phyloP scores from a whole-genome alignment of 2,329 filamentous ascomycete genomes.

The Ophiostoma himal-ulmi region DNA sequence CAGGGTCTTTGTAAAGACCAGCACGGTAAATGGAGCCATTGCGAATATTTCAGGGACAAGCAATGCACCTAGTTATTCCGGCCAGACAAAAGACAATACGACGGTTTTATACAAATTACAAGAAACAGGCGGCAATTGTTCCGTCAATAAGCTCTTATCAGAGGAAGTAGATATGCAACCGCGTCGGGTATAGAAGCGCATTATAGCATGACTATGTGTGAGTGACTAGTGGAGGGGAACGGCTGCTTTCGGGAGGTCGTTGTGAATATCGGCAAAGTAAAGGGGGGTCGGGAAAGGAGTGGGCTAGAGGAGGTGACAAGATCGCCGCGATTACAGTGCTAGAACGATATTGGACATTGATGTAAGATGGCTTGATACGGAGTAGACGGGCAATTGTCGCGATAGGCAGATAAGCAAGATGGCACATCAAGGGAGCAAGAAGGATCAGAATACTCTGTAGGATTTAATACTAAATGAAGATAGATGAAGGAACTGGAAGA shows the following conservation, averaged over 20 bases:
- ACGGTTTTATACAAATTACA: neutral
- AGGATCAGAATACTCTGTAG: neutral
- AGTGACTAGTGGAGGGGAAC: neutral
- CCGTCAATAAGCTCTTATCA: slow-evolving; percentile 4
- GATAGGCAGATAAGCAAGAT: neutral
- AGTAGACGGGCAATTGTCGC: neutral
- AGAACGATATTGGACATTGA: neutral
- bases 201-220: neutral
- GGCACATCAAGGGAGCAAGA: neutral
- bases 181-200: slow-evolving; percentile 2
- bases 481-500: neutral
- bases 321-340: neutral
- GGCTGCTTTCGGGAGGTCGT: neutral
- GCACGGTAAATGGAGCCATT: slow-evolving; percentile 30
- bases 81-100: neutral
- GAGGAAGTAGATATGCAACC: neutral
- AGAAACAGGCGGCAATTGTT: neutral
- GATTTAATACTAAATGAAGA: too few relatives aligned
- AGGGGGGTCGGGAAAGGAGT: neutral
- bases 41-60: neutral
- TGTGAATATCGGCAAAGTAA: neutral
- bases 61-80: neutral
- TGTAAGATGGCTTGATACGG: neutral
- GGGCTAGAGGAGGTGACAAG: neutral
- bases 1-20: slow-evolving; percentile 38